Conservation (phyloP, 179 eudicot genomes). For the Beta lomatogona region DNA sequence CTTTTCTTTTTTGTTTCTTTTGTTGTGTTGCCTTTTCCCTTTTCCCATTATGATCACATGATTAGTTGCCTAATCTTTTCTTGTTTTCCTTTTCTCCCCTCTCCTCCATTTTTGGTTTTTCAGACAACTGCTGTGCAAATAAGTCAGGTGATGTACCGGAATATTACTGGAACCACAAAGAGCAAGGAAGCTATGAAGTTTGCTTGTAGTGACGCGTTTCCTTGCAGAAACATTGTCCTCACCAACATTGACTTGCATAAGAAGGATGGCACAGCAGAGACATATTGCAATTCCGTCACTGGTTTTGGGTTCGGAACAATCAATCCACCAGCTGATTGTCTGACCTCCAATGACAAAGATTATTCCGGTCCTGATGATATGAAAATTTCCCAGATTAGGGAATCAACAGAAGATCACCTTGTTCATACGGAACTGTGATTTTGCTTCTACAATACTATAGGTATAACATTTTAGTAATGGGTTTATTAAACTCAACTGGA, state of each 20-base stretch:
- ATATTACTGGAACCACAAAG: constrained; percentile 73
- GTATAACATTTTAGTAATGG: background rate
- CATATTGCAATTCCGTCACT: constrained; percentile 69
- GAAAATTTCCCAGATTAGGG: constrained; percentile 26
- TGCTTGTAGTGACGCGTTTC: constrained; percentile 76
- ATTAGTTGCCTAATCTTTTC: constrained; percentile 4
- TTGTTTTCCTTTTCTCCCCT: background rate
- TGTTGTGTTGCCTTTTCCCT: background rate
- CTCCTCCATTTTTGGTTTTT: background rate
- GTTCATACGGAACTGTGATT: constrained; percentile 70
- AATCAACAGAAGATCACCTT: constrained; percentile 35
- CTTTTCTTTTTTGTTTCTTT: background rate
- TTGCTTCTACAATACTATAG: constrained; percentile 12
- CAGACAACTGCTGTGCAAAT: constrained; percentile 80
- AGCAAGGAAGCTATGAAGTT: constrained; percentile 75
- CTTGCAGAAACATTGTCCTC: constrained; percentile 74
- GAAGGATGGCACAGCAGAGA: constrained; percentile 61
- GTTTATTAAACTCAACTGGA: constrained; percentile 17
- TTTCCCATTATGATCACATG: constrained; percentile 14
- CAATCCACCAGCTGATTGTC: constrained; percentile 81
- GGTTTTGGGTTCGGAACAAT: constrained; percentile 59
- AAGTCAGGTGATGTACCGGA: constrained; percentile 71
- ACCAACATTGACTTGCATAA: constrained; percentile 62
- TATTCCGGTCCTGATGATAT: constrained; percentile 26
- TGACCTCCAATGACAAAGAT: constrained; percentile 49